Percentiles rank a stretch among this genome's conserved stretches.
Evolutionary conservation across 257 asterid species (phyloP).

Genomic region (Salvia rosmarinus): DNA sequence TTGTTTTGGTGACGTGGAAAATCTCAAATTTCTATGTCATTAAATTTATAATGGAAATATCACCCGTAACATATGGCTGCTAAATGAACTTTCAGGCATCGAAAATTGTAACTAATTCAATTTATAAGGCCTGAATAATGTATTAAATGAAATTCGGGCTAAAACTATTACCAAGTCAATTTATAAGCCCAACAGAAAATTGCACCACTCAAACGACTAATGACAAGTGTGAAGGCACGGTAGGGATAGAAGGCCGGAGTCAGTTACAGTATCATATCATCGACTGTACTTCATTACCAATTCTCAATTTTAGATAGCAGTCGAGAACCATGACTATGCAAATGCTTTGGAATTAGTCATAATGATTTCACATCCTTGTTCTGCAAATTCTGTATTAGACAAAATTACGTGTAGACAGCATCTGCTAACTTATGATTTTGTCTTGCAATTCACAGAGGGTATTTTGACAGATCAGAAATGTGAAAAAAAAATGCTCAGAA

Average conservation of each 20-base stretch:
- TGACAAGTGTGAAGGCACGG: background rate
- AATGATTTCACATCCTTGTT: background rate
- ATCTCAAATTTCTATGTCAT: no score
- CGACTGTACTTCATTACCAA: background rate
- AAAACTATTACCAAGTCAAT: no score
- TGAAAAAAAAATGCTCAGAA: background rate
- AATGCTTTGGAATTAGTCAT: conserved; percentile 9
- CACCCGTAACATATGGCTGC: no score
- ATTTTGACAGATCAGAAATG: background rate
- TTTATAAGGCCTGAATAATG: no score
- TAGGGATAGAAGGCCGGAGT: conserved; percentile 8
- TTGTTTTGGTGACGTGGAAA: no score
- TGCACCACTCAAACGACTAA: background rate
- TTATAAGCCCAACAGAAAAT: background rate
- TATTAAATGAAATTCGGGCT: no score
- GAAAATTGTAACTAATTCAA: no score
- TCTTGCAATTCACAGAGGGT: background rate
- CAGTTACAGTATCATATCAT: background rate
- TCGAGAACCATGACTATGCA: conserved; percentile 44
- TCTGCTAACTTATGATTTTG: background rate
- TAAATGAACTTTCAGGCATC: no score
- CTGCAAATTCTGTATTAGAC: background rate
- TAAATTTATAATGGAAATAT: no score
- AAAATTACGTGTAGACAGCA: background rate
- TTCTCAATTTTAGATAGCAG: background rate